These are phyloP conservation scores for Kodamaea kakaduensis DNA, from an alignment of 805 yeast genomes.

Conservation along the genomic window DNA sequence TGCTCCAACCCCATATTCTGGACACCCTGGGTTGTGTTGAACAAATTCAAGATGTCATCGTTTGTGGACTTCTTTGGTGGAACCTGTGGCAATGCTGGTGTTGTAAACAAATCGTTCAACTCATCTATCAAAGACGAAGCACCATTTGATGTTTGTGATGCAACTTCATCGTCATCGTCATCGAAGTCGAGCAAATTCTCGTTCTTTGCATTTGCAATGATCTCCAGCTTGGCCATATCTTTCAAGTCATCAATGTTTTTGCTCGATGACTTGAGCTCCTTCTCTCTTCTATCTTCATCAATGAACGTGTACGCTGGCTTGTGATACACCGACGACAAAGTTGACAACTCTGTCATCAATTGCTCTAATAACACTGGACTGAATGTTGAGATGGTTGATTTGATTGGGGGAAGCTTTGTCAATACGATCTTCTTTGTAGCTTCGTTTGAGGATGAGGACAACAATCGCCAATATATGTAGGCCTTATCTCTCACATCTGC, in stretches of 20 bases:
- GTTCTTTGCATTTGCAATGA: slow-evolving; percentile 57
- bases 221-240: slow-evolving; percentile 72
- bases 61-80: slow-evolving; percentile 16
- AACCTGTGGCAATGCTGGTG: slow-evolving; percentile 25
- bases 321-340: slow-evolving; percentile 85
- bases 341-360: slow-evolving; percentile 70
- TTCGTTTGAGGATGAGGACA: slow-evolving; percentile 44
- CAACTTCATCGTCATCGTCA: slow-evolving; percentile 45
- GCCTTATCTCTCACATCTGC: slow-evolving; percentile 81
- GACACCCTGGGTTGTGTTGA: slow-evolving; percentile 19
- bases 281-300: slow-evolving; percentile 22
- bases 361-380: slow-evolving; percentile 65
- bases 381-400: slow-evolving; percentile 67
- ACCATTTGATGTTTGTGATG: slow-evolving; percentile 13
- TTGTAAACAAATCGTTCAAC: slow-evolving; percentile 64
- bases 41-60: slow-evolving; percentile 48
- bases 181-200: slow-evolving; percentile 87
- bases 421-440: slow-evolving; percentile 52
- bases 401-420: slow-evolving; percentile 64
- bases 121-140: slow-evolving; percentile 56
- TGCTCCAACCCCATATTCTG: slow-evolving; percentile 10
- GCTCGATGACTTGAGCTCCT: slow-evolving; percentile 14
- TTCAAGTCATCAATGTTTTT: slow-evolving; percentile 65
- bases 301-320: slow-evolving; percentile 70
- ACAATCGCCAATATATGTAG: slow-evolving; percentile 72